Percentiles rank a stretch among this genome's conserved stretches.
These are phyloP conservation scores for Orbilia quercus DNA, from an alignment of 2,329 filamentous ascomycete species.

Conservation along the genomic window DNA sequence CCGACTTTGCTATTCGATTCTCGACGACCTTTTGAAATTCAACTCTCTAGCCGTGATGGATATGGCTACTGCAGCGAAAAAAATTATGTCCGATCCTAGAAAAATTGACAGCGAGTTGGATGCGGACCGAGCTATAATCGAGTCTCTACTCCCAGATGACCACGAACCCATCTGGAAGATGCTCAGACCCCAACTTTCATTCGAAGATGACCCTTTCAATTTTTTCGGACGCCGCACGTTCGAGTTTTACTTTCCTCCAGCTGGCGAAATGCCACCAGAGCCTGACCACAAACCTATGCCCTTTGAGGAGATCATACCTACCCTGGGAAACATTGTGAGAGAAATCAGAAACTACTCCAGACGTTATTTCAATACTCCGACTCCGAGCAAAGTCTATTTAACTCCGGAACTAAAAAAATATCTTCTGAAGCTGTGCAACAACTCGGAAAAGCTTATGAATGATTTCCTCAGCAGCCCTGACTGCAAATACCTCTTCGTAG, in stretches of 20 bases:
- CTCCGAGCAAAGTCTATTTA: not conserved
- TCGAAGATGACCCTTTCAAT: constrained; percentile 21
- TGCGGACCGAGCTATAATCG: too few relatives aligned
- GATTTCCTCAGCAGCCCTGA: constrained; percentile 6
- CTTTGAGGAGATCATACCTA: constrained; percentile 1
- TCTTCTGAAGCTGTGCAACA: constrained; percentile 17
- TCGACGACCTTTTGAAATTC: not conserved
- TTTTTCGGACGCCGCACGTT: constrained; percentile 7
- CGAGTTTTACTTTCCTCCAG: not conserved
- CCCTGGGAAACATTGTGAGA: constrained; percentile 15
- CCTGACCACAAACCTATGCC: not conserved
- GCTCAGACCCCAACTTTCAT: constrained; percentile 15
- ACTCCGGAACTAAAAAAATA: constrained; percentile 1
- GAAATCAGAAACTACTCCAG: constrained; percentile 20
- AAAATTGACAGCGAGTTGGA: too few relatives aligned
- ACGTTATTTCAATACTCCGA: constrained; percentile 6
- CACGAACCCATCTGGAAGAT: constrained; percentile 18
- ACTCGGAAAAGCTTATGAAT: not conserved
- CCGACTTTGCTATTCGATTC: constrained; percentile 5
- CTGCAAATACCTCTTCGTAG: constrained; percentile 15
- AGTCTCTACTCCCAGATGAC: too few relatives aligned
- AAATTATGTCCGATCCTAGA: too few relatives aligned
- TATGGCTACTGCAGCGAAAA: not conserved
- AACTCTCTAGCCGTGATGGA: not conserved
- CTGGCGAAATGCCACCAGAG: constrained; percentile 13